phyloP scores from a whole-genome alignment of 1,139 yeast species.

The Blastobotrys indianensis region DNA sequence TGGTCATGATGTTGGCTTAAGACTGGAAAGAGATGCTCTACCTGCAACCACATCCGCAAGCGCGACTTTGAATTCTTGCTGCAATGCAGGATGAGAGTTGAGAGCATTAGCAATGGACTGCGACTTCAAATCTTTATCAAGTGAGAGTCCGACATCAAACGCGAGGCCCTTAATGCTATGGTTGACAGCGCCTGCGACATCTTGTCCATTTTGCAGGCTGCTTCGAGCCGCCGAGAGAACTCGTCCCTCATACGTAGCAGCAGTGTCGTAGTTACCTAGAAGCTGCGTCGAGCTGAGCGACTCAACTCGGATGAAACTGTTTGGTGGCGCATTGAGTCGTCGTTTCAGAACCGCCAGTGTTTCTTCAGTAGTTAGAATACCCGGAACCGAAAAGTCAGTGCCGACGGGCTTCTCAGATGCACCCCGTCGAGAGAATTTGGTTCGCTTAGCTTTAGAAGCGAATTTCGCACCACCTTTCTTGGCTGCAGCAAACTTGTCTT shows the following conservation, averaged over 20 bases:
- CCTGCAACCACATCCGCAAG: constrained; percentile 27
- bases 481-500: too few species aligned
- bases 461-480: too few species aligned
- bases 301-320: constrained; percentile 9
- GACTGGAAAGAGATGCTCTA: constrained; percentile 17
- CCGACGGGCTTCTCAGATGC: too few species aligned
- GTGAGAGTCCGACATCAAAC: constrained; percentile 14
- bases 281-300: constrained; percentile 7
- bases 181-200: constrained; percentile 15
- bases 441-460: too few species aligned
- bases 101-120: constrained; percentile 19
- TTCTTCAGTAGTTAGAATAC: constrained; percentile 1
- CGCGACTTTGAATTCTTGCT: constrained; percentile 22
- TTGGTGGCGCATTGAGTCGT: not conserved
- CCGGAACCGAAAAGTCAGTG: not conserved
- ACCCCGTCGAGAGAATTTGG: too few species aligned
- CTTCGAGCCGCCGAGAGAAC: constrained; percentile 13
- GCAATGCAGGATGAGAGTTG: constrained; percentile 23
- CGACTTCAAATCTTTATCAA: constrained; percentile 13
- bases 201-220: not conserved
- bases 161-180: constrained; percentile 20
- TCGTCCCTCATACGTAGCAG: constrained; percentile 12
- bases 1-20: constrained; percentile 8
- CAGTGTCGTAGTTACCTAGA: constrained; percentile 3
- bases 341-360: constrained; percentile 5